Conservation (phyloP, 2,329 filamentous ascomycete genomes). For the Ceratocystis diversiconidia region DNA sequence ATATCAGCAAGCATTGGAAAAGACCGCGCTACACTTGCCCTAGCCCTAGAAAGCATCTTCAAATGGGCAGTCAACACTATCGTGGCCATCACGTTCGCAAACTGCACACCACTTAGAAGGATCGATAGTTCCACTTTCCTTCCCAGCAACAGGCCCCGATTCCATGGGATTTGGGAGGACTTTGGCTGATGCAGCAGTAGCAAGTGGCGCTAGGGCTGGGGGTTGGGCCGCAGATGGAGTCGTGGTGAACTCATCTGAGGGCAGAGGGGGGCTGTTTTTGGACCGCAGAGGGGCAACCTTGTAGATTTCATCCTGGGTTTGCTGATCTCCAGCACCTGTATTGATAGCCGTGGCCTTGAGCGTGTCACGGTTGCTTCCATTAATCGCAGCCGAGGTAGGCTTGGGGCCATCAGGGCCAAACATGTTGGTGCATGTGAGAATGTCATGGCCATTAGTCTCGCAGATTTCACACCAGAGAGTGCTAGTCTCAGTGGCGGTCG, state of each 20-base stretch:
- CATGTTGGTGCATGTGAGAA: conserved; percentile 87
- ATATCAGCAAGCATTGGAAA: background rate
- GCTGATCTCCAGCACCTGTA: conserved; percentile 25
- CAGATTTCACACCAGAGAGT: conserved; percentile 90
- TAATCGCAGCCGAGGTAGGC: conserved; percentile 20
- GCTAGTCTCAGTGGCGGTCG: conserved; percentile 56
- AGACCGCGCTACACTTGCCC: conserved; percentile 14
- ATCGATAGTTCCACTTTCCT: conserved; percentile 64
- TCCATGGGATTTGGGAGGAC: conserved; percentile 49
- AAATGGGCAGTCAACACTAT: conserved; percentile 88
- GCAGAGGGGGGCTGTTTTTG: conserved; percentile 26
- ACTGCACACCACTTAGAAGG: conserved; percentile 90
- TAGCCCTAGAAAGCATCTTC: conserved; percentile 59
- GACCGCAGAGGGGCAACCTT: conserved; percentile 41
- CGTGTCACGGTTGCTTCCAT: conserved; percentile 18
- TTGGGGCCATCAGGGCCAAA: conserved; percentile 40
- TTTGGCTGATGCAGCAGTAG: conserved; percentile 29
- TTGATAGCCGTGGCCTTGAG: conserved; percentile 10
- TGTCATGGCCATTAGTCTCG: conserved; percentile 82
- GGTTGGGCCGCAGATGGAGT: conserved; percentile 3
- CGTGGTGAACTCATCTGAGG: background rate
- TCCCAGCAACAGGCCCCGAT: conserved; percentile 57
- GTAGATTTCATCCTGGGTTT: conserved; percentile 28
- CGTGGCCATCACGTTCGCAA: conserved; percentile 90
- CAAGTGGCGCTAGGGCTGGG: conserved; percentile 16